Evolutionary conservation across 495 filamentous ascomycete species (phyloP).

Genomic region (Cudoniella acicularis): DNA sequence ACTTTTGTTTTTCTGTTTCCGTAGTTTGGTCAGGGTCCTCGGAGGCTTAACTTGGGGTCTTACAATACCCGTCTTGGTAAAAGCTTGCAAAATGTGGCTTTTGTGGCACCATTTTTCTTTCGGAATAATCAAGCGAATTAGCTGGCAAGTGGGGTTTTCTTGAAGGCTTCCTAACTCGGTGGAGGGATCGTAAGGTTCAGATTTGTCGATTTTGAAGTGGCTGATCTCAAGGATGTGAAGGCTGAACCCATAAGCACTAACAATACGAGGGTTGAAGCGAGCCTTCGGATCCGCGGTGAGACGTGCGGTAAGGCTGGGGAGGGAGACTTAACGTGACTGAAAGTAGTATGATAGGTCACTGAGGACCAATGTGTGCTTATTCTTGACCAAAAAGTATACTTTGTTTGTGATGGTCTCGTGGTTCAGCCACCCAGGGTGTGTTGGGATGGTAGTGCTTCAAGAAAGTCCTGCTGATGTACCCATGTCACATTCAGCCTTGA

Average conservation of each 20-base stretch:
- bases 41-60: neutral
- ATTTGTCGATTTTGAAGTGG: neutral
- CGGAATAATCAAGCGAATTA: conserved; percentile 6
- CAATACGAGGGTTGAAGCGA: neutral
- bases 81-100: neutral
- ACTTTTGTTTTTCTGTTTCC: neutral
- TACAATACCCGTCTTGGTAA: neutral
- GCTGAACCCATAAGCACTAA: conserved; percentile 1
- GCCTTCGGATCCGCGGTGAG: neutral
- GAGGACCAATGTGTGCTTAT: neutral
- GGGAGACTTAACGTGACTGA: neutral
- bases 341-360: neutral
- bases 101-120: neutral
- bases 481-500: conserved; percentile 10
- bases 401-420: neutral
- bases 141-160: conserved; percentile 19
- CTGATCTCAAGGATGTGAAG: neutral
- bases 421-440: no score
- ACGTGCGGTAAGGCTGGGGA: neutral
- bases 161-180: neutral
- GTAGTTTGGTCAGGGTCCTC: neutral
- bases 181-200: neutral
- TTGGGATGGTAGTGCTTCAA: no score
- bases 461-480: neutral
- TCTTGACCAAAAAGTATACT: neutral